Percentiles rank a stretch among this genome's conserved stretches.
phyloP scores from a whole-genome alignment of 1,284 basidiomycete species.

The Peniophora sp. region DNA sequence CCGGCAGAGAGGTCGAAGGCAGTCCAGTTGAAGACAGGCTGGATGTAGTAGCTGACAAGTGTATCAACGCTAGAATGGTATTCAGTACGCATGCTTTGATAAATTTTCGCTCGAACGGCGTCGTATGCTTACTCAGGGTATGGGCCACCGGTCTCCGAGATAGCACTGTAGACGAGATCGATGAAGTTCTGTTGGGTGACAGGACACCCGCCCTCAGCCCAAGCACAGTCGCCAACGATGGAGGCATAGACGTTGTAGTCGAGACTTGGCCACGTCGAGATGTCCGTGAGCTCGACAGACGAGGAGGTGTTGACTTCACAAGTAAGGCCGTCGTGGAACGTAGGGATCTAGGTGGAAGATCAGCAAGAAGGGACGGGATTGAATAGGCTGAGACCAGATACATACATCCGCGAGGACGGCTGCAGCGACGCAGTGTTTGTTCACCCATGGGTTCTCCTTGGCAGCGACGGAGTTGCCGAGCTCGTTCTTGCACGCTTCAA shows the following conservation, averaged over 20 bases:
- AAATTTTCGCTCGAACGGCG: no score
- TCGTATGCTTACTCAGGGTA: no score
- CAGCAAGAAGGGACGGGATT: not conserved
- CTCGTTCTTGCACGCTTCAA: not conserved
- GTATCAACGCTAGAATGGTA: not conserved
- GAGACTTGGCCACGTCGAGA: not conserved
- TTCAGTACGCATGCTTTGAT: no score
- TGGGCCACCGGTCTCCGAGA: conserved; percentile 4
- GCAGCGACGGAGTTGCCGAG: not conserved
- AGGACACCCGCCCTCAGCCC: conserved; percentile 12
- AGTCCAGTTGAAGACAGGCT: conserved; percentile 13
- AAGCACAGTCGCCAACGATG: conserved; percentile 15
- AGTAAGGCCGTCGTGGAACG: not conserved
- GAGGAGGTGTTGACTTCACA: not conserved
- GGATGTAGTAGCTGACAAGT: conserved; percentile 9
- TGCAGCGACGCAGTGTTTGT: not conserved
- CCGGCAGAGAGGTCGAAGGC: conserved; percentile 11
- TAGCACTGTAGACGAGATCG: conserved; percentile 14
- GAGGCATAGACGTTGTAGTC: not conserved
- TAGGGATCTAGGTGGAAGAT: not conserved
- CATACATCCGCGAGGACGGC: not conserved
- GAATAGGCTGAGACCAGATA: not conserved
- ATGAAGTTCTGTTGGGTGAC: conserved; percentile 18
- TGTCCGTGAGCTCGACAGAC: no score
- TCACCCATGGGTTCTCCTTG: not conserved